Conservation (phyloP, 83 land plant genomes). For the Picea engelmannii region DNA sequence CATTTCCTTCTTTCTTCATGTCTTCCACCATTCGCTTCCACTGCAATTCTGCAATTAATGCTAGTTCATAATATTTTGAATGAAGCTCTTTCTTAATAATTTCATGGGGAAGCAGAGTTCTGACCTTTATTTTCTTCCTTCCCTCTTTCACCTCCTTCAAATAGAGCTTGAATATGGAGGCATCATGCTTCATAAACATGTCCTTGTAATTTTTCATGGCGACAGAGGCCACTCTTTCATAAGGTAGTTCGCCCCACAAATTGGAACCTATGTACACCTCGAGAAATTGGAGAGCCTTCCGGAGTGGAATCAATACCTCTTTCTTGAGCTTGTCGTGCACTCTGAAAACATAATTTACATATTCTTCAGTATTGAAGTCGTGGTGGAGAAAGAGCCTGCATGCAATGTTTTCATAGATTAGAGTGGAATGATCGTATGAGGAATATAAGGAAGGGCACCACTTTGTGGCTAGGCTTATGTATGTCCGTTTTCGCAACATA, state of each 20-base stretch:
- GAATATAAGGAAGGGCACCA: constrained; percentile 75
- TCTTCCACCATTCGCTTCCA: too few species aligned
- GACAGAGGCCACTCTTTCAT: too few species aligned
- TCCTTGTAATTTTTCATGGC: too few species aligned
- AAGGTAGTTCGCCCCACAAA: too few species aligned
- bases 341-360: constrained; percentile 27
- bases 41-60: too few species aligned
- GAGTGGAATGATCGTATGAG: constrained; percentile 11
- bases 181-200: too few species aligned
- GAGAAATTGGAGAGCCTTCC: too few species aligned
- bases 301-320: too few species aligned
- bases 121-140: constrained; percentile 66
- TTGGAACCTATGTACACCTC: too few species aligned
- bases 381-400: constrained; percentile 34
- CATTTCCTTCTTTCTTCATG: too few species aligned
- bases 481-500: constrained; percentile 10
- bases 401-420: constrained; percentile 37
- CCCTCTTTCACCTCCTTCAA: constrained; percentile 45
- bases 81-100: neutral
- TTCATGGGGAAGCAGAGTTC: constrained; percentile 25
- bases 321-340: too few species aligned
- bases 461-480: constrained; percentile 60
- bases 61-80: too few species aligned
- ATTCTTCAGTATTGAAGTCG: constrained; percentile 31
- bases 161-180: neutral